Percentiles rank a stretch among this genome's conserved stretches.
phyloP scores from a whole-genome alignment of 495 filamentous ascomycete species.

The Penicillium tannophilum region DNA sequence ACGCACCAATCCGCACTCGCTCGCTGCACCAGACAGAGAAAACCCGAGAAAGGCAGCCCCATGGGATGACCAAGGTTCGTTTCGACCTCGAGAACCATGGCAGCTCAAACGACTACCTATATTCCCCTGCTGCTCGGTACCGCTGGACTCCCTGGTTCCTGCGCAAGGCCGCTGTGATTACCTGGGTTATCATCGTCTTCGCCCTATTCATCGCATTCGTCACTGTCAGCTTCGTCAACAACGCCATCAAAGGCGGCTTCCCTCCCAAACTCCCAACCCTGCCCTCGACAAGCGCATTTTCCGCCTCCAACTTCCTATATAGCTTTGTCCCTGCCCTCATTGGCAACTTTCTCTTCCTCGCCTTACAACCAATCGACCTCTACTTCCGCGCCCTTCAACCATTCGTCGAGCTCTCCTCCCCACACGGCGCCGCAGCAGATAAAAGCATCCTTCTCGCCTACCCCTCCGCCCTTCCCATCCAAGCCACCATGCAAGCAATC shows the following conservation, averaged over 20 bases:
- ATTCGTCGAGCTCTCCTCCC: conserved; percentile 63
- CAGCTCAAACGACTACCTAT: conserved; percentile 43
- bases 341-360: conserved; percentile 74
- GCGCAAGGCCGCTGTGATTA: conserved; percentile 60
- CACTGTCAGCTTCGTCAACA: conserved; percentile 74
- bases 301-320: conserved; percentile 84
- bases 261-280: conserved; percentile 62
- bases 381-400: conserved; percentile 74
- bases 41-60: conserved; percentile 33
- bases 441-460: conserved; percentile 76
- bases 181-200: conserved; percentile 62
- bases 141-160: conserved; percentile 82
- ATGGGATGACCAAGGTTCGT: conserved; percentile 33
- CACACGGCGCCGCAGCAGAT: conserved; percentile 64
- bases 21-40: conserved; percentile 49
- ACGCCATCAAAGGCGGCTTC: conserved; percentile 68
- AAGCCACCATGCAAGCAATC: conserved; percentile 62
- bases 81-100: conserved; percentile 49
- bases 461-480: conserved; percentile 61
- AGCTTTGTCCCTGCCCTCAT: conserved; percentile 78
- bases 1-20: conserved; percentile 56
- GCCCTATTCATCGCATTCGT: conserved; percentile 73
- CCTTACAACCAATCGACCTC: conserved; percentile 75
- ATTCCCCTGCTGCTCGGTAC: conserved; percentile 53
- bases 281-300: conserved; percentile 68